These are phyloP conservation scores for Lyophyllum semitale DNA, from an alignment of 768 basidiomycete species.

Conservation along the genomic window DNA sequence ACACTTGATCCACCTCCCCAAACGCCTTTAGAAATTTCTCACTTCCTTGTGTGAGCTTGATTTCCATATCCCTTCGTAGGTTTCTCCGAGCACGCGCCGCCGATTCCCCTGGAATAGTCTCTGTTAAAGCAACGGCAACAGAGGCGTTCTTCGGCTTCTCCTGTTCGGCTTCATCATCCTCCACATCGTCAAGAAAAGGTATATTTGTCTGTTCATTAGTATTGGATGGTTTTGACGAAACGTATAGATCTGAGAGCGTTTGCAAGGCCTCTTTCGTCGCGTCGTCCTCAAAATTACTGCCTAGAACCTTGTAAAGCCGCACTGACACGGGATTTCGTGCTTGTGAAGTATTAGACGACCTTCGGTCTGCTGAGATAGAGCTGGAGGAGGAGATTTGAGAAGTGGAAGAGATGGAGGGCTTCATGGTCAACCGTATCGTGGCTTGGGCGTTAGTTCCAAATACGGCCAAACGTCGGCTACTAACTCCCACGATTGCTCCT, in stretches of 20 bases:
- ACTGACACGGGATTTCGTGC: slow-evolving; percentile 76
- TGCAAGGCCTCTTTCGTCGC: slow-evolving; percentile 79
- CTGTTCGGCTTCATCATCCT: slow-evolving; percentile 37
- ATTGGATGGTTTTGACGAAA: slow-evolving; percentile 27
- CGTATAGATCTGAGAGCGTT: slow-evolving; percentile 83
- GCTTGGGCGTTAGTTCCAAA: not conserved
- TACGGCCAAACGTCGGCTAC: not conserved
- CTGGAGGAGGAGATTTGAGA: slow-evolving; percentile 10
- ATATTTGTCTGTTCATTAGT: slow-evolving; percentile 31
- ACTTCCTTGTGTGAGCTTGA: slow-evolving; percentile 79
- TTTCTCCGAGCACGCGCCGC: slow-evolving; percentile 78
- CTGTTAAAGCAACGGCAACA: slow-evolving; percentile 23
- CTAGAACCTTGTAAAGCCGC: slow-evolving; percentile 88
- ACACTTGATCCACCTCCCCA: slow-evolving; percentile 86
- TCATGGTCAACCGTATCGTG: slow-evolving; percentile 1
- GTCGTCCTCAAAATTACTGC: slow-evolving; percentile 76
- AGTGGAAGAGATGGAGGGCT: slow-evolving; percentile 7
- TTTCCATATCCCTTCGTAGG: slow-evolving; percentile 84
- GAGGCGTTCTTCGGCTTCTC: slow-evolving; percentile 14
- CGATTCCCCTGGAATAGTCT: slow-evolving; percentile 55
- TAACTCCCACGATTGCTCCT: not conserved
- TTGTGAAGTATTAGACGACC: slow-evolving; percentile 26
- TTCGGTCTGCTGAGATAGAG: slow-evolving; percentile 13
- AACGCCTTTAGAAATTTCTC: slow-evolving; percentile 82
- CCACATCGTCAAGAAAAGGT: slow-evolving; percentile 24